phyloP scores from a whole-genome alignment of 176 grass and related monocot genomes.

The Oryza meyeriana region DNA sequence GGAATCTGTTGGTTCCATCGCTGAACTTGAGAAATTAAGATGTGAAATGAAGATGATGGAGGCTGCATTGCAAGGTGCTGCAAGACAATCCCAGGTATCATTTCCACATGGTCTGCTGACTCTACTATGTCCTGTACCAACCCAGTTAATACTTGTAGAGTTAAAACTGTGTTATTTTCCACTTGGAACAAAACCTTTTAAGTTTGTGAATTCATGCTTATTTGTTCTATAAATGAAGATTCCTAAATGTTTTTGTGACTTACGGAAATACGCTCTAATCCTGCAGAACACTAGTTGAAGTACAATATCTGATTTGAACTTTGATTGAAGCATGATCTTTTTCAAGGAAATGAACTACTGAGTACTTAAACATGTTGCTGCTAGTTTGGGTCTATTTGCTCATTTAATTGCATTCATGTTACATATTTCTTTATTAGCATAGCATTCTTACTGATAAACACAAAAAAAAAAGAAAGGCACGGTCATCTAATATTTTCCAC shows the following conservation, averaged over 20 bases:
- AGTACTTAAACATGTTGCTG: too few species aligned
- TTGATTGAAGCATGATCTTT: not conserved
- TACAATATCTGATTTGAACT: conserved; percentile 3
- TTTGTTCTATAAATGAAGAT: conserved; percentile 19
- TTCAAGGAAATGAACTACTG: not conserved
- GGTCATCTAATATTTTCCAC: not conserved
- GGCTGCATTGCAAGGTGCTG: conserved; percentile 97
- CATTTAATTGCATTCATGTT: not conserved
- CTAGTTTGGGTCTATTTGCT: not conserved
- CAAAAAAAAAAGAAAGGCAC: not conserved
- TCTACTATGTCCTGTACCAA: not conserved
- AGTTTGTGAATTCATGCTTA: conserved; percentile 13
- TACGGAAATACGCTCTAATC: not conserved
- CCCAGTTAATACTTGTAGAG: conserved; percentile 6
- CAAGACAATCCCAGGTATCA: conserved; percentile 97
- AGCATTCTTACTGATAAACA: not conserved
- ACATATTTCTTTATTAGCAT: not conserved
- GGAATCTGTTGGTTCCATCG: conserved; percentile 35
- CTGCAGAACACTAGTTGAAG: not conserved
- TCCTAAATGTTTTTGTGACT: conserved; percentile 11
- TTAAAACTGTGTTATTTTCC: conserved; percentile 16
- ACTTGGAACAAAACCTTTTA: conserved; percentile 18
- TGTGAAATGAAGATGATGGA: conserved; percentile 98
- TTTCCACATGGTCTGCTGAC: conserved; percentile 18
- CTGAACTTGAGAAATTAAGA: conserved; percentile 78